Evolutionary conservation across 164 flowering plant species (phyloP), one percentile per base, ranked within the genome.

Genomic region (Vitis riparia): DNA sequence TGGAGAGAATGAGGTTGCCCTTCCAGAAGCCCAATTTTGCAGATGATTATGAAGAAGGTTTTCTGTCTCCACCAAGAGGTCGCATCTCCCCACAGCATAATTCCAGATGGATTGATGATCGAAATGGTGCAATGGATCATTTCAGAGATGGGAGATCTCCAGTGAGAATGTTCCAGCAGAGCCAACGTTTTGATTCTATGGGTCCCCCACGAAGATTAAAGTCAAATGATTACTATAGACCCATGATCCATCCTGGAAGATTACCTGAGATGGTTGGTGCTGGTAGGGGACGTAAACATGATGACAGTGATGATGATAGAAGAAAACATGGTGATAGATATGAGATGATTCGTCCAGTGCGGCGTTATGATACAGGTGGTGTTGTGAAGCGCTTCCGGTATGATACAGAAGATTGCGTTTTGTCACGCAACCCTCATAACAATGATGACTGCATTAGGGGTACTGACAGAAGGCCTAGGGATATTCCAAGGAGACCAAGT

Each of bases 131-230:
- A 23, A 9, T 49, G 16, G 77, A 69, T 48, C 56, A 55, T 10
- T 63, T 70, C 17, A 72, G 83, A 76, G 78, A 69, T 15, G 69
- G 78, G 52, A 80, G 77, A 55, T 75, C 76, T 19, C 76, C 83
- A 3, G 69, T 47, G 37, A 74, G 80, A 56, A 53, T 58, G 48
- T 71, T 73, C 66, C 70, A 68, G 44, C 79, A 59, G 32, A 62
- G 51, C 30, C 80, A 75, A 27, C 72, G 76, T 58, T 66, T 80
- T 56, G 69, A 65, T 55, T 58, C 73, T 9, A 52, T 15, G n/a
- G 47, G 67, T 52, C 49, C 75, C 16, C 62, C 68, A 23, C 67
- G 71, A 51, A 64, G 77, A 68, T 29, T 67, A 63, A 75, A 76
- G 9, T 53, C 74, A 5, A 71, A 73, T 51, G 75, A 69, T 16